These are phyloP conservation scores for Alternaria ethzedia DNA, from an alignment of 2,329 filamentous ascomycete species.

Conservation along the genomic window DNA sequence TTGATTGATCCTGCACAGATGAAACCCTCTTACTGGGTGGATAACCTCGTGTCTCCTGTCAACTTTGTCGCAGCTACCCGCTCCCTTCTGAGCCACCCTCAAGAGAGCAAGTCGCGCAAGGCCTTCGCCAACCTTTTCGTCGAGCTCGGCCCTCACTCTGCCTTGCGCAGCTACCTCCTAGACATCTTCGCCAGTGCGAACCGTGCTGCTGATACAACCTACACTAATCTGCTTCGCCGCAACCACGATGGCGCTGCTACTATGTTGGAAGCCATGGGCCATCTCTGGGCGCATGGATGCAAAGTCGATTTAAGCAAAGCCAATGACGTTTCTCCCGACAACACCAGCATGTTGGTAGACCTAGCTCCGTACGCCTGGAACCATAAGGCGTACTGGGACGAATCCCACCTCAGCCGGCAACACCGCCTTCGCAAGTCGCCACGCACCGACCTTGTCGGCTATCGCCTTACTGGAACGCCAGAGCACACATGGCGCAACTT, in stretches of 20 bases:
- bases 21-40: slow-evolving; percentile 15
- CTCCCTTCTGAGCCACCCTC: background rate
- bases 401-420: slow-evolving; percentile 4
- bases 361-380: slow-evolving; percentile 11
- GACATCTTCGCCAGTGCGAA: slow-evolving; percentile 5
- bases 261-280: slow-evolving; percentile 3
- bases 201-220: background rate
- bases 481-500: slow-evolving; percentile 15
- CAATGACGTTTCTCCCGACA: background rate
- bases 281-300: slow-evolving; percentile 9
- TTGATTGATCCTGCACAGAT: background rate
- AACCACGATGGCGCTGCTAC: slow-evolving; percentile 2
- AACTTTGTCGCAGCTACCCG: slow-evolving; percentile 9
- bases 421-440: slow-evolving; percentile 5
- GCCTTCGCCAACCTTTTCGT: slow-evolving; percentile 6
- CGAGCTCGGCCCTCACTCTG: slow-evolving; percentile 13
- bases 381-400: slow-evolving; percentile 6
- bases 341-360: background rate
- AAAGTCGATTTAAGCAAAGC: background rate
- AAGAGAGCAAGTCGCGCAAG: slow-evolving; percentile 7
- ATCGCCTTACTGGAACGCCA: slow-evolving; percentile 3
- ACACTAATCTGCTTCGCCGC: slow-evolving; percentile 1
- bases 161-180: slow-evolving; percentile 4
- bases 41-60: slow-evolving; percentile 18
- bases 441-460: slow-evolving; percentile 8